Conservation (phyloP, 768 basidiomycete genomes). For the Lentinula sp. region DNA sequence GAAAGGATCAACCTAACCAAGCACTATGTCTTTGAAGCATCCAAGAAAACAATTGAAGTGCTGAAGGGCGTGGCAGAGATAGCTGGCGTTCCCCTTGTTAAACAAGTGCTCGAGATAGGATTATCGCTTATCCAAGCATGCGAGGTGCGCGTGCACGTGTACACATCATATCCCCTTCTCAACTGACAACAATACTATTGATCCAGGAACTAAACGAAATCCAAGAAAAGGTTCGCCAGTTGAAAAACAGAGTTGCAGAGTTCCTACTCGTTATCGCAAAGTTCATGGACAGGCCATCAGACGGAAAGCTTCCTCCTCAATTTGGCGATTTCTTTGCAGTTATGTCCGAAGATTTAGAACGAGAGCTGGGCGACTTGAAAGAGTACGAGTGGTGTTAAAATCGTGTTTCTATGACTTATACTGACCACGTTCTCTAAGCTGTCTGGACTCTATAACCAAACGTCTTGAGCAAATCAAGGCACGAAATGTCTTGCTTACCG, state of each 20-base stretch:
- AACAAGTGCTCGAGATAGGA: background rate
- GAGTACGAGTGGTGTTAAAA: background rate
- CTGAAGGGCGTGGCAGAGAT: background rate
- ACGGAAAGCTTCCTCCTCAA: background rate
- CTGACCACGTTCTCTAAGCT: background rate
- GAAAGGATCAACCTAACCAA: too few relatives aligned
- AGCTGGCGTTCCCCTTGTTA: background rate
- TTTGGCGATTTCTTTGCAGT: background rate
- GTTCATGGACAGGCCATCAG: background rate
- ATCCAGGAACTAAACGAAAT: background rate
- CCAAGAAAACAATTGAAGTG: too few relatives aligned
- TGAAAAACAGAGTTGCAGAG: background rate
- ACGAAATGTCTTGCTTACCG: background rate
- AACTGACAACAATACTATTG: background rate
- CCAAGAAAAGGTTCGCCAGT: background rate
- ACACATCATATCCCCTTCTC: background rate
- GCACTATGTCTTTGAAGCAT: too few relatives aligned
- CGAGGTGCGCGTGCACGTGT: background rate
- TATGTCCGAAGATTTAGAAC: background rate
- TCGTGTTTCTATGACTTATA: background rate
- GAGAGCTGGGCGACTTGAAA: background rate
- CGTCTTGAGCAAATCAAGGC: background rate
- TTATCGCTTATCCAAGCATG: background rate
- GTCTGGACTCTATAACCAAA: background rate
- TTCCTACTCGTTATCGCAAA: background rate